A percentile compares a stretch with the other conserved stretches of the same genome.
Evolutionary conservation across 768 basidiomycete genomes (phyloP).

Genomic region (Lactarius sp.): DNA sequence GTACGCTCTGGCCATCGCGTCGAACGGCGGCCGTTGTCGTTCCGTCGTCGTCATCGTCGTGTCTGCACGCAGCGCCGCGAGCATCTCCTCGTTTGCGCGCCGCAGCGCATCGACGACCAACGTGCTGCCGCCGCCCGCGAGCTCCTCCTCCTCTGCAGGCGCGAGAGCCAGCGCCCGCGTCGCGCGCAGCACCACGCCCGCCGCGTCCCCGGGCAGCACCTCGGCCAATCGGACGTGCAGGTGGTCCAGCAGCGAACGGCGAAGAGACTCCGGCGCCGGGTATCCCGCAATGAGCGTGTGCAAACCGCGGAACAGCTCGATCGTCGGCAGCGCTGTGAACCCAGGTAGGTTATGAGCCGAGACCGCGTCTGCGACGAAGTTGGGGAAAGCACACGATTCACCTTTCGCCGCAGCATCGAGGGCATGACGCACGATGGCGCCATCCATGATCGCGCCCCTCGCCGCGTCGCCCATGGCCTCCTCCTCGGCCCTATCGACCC

Average conservation of each 20-base stretch:
- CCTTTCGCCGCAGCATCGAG: slow-evolving; percentile 72
- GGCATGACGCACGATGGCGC: slow-evolving; percentile 76
- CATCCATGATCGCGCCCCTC: slow-evolving; percentile 64
- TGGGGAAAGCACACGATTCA: slow-evolving; percentile 27
- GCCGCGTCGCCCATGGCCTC: slow-evolving; percentile 51
- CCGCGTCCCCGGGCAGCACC: slow-evolving; percentile 36
- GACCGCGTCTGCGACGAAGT: neutral
- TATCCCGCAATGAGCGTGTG: slow-evolving; percentile 40
- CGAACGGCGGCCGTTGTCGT: slow-evolving; percentile 23
- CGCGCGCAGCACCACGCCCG: slow-evolving; percentile 38
- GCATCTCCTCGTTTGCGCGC: slow-evolving; percentile 45
- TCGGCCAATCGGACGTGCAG: slow-evolving; percentile 40
- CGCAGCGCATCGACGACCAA: slow-evolving; percentile 59
- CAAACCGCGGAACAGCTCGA: slow-evolving; percentile 41
- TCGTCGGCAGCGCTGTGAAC: slow-evolving; percentile 36
- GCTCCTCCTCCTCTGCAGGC: slow-evolving; percentile 30
- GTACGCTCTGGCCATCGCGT: slow-evolving; percentile 37
- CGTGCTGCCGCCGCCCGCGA: slow-evolving; percentile 40
- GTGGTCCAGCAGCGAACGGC: slow-evolving; percentile 39
- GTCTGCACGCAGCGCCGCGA: slow-evolving; percentile 30
- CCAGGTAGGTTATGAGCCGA: neutral
- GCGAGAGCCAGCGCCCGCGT: slow-evolving; percentile 30
- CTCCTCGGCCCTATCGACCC: slow-evolving; percentile 35
- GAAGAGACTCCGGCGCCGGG: slow-evolving; percentile 39
- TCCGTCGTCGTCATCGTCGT: neutral